Base-by-base conservation (phyloP, 768 basidiomycete genomes). In the Lactarius vividus region DNA sequence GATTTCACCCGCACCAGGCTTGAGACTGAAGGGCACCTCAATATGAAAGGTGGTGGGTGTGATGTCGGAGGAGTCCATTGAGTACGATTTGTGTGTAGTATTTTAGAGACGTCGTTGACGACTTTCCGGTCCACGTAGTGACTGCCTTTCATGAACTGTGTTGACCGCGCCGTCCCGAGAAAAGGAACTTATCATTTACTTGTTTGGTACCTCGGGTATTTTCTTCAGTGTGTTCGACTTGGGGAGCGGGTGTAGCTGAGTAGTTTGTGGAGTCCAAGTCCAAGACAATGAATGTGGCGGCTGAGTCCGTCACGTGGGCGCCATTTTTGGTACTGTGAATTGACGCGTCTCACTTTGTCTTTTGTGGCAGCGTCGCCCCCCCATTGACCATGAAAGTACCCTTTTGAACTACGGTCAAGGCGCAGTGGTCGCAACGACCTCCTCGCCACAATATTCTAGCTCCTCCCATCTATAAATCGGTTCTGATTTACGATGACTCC, bases 51-150 rank as follows among this genome's bases (percentile, higher is more conserved):
- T 96, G 57, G 82, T 82, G 2, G 87, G 83, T 62, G 85, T 83
- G 73, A 95, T 87, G 64, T 87, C 84, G 49, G 0, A 94, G 94
- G 31, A 94, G 84, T 68, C 88, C 84, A 65, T 87, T 85, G 64
- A 97, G 86, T 40, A 92, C 86, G 74, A 95, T 83, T 42, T 81
- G 84, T 62, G 84, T 88, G 77, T 85, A 91, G 40, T 57, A 37
- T 15, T 56, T 28, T 18, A 64, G 42, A 4, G 68, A 29, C 69
- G 66, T 69, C 39, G 18, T 53, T 18, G 11, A 39, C 33, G 63
- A 33, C 15, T 26, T 49, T 2, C 13, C 4, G n/a, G 13, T 49
- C 5, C 4, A 49, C 23, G 23, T 49, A 6, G 11, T 33, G 33
- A 33, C 33, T 33, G 33, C 33, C 9, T 33, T 33, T 10, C 33